Evolutionary conservation across 2,329 filamentous ascomycete genomes (phyloP).

Genomic region (Orbilia blumenaviensis): DNA sequence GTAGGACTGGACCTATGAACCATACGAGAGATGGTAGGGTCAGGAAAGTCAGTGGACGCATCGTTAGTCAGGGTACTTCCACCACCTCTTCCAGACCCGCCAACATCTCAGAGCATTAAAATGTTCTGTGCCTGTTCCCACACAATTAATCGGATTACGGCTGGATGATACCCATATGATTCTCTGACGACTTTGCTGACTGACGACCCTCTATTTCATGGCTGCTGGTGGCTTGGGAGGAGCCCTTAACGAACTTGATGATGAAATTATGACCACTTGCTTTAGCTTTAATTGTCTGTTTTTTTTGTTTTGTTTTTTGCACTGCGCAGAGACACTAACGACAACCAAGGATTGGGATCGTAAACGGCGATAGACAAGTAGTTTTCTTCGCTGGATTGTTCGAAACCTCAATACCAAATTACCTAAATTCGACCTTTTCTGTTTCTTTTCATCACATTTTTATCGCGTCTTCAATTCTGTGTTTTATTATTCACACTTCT

Average conservation of each 20-base stretch:
- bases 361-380: background rate
- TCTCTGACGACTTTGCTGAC: background rate
- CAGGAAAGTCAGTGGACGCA: constrained; percentile 42
- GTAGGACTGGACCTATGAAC: constrained; percentile 35
- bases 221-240: background rate
- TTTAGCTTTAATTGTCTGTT: background rate
- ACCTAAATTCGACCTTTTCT: background rate
- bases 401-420: constrained; percentile 2
- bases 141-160: background rate
- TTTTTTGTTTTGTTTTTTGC: background rate
- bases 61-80: constrained; percentile 44
- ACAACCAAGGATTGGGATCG: constrained; percentile 12
- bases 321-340: background rate
- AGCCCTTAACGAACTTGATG: constrained; percentile 1
- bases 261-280: constrained; percentile 12
- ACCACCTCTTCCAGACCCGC: constrained; percentile 23
- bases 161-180: constrained; percentile 21
- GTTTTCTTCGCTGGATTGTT: constrained; percentile 7
- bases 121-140: background rate
- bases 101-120: constrained; percentile 28
- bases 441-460: background rate
- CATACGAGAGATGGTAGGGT: constrained; percentile 44
- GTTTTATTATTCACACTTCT: background rate
- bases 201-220: background rate
- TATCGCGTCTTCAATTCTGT: constrained; percentile 2